Percentiles rank a stretch among this genome's conserved stretches.
These are phyloP conservation scores for Neodidymelliopsis sp. DNA, from an alignment of 2,329 filamentous ascomycete species.

Conservation along the genomic window DNA sequence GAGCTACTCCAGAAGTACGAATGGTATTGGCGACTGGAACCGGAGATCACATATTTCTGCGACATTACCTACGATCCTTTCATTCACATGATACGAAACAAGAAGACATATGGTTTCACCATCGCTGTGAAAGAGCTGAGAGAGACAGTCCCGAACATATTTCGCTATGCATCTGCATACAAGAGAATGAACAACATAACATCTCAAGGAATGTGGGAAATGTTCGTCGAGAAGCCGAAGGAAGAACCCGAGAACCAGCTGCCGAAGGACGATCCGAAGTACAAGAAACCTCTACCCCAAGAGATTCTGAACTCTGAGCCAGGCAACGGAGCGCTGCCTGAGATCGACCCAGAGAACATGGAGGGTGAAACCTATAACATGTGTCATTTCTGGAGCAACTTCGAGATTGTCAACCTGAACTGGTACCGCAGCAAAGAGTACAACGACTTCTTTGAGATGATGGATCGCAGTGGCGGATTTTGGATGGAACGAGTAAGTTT, in stretches of 20 bases:
- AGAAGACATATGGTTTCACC: conserved; percentile 99
- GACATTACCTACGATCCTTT: conserved; percentile 99
- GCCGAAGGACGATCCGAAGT: conserved; percentile 68
- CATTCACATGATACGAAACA: conserved; percentile 88
- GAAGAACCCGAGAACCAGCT: conserved; percentile 63
- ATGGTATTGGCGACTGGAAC: conserved; percentile 99
- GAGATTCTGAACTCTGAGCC: conserved; percentile 82
- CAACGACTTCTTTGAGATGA: conserved; percentile 97
- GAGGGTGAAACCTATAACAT: conserved; percentile 99
- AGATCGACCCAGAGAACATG: conserved; percentile 92
- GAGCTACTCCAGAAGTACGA: conserved; percentile 94
- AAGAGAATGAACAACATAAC: conserved; percentile 90
- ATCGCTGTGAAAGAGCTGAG: conserved; percentile 98
- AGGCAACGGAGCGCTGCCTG: conserved; percentile 71
- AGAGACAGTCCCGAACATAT: conserved; percentile 98
- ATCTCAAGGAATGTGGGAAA: conserved; percentile 95
- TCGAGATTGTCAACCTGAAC: conserved; percentile 92
- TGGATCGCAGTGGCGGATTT: conserved; percentile 97
- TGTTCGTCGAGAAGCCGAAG: conserved; percentile 86
- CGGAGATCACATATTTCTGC: conserved; percentile 99
- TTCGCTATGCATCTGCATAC: conserved; percentile 97
- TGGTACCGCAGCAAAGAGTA: conserved; percentile 99
- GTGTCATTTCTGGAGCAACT: conserved; percentile 99
- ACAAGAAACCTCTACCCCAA: conserved; percentile 75
- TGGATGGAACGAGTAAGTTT: conserved; percentile 93